Conservation (phyloP, 441 rosid species). For the Manihot esculenta region DNA sequence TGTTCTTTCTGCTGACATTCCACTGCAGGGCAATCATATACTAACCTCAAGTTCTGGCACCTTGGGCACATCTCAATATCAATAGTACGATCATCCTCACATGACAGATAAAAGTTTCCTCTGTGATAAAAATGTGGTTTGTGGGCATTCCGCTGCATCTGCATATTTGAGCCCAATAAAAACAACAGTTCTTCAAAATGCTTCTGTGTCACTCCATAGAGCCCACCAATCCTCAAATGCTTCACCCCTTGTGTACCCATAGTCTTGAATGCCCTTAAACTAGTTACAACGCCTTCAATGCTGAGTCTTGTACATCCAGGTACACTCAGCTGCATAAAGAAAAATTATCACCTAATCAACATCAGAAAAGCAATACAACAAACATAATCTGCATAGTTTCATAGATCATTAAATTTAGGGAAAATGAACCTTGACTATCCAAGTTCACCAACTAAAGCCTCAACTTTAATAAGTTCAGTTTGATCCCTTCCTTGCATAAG, state of each 20-base stretch:
- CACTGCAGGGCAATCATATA: conserved; percentile 88
- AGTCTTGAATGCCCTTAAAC: conserved; percentile 56
- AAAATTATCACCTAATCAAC: conserved; percentile 19
- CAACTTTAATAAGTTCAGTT: too few relatives aligned
- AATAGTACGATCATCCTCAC: conserved; percentile 66
- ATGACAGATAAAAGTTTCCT: conserved; percentile 55
- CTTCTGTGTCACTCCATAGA: conserved; percentile 64
- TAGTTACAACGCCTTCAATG: conserved; percentile 60
- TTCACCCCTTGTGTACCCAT: conserved; percentile 55
- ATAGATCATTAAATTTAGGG: neutral
- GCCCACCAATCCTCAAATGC: conserved; percentile 73
- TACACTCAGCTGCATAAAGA: conserved; percentile 65
- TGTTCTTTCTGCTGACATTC: conserved; percentile 56
- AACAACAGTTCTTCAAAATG: conserved; percentile 64
- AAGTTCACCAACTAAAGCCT: too few relatives aligned
- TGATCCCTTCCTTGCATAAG: too few relatives aligned
- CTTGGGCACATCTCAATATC: conserved; percentile 90
- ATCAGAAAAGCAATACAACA: neutral
- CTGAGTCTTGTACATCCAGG: conserved; percentile 89
- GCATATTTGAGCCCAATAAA: conserved; percentile 47
- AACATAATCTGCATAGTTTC: neutral
- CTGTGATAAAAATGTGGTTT: conserved; percentile 71
- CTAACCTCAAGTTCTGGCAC: conserved; percentile 70
- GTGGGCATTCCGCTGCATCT: conserved; percentile 29
- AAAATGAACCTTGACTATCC: too few relatives aligned